Conservation (phyloP, 208 protist genomes). For the Trypanosoma boissoni region DNA sequence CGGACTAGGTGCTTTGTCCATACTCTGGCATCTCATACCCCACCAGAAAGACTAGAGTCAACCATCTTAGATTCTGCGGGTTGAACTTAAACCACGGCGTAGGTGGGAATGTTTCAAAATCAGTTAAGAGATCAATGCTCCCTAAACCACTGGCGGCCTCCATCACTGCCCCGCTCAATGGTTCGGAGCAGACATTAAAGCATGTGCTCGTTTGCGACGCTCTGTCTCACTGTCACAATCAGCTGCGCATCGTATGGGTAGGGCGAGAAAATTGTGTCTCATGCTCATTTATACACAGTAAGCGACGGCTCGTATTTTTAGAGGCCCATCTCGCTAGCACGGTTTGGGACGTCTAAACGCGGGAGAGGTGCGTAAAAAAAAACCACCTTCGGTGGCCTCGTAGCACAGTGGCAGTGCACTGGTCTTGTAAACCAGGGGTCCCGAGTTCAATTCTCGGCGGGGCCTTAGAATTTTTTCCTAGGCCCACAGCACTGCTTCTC, state of each 20-base stretch:
- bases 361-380: too few relatives aligned
- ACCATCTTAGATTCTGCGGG: neutral
- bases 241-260: too few relatives aligned
- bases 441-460: slow-evolving; percentile 48
- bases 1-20: neutral
- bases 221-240: neutral
- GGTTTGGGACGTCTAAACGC: too few relatives aligned
- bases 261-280: too few relatives aligned
- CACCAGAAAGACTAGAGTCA: neutral
- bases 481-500: too few relatives aligned
- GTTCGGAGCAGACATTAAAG: neutral
- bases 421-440: slow-evolving; percentile 60
- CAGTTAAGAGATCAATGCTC: neutral
- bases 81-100: neutral
- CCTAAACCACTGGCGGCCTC: neutral
- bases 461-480: too few relatives aligned
- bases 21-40: neutral
- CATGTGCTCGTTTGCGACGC: neutral
- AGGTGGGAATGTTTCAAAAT: neutral
- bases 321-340: too few relatives aligned
- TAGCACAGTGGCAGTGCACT: slow-evolving; percentile 62
- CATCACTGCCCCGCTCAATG: neutral
- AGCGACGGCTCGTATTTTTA: too few relatives aligned
- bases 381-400: slow-evolving; percentile 17
- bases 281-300: too few relatives aligned